Base-by-base conservation (phyloP, 192 early-diverging fungal species). In the Kappamyces sp. region DNA sequence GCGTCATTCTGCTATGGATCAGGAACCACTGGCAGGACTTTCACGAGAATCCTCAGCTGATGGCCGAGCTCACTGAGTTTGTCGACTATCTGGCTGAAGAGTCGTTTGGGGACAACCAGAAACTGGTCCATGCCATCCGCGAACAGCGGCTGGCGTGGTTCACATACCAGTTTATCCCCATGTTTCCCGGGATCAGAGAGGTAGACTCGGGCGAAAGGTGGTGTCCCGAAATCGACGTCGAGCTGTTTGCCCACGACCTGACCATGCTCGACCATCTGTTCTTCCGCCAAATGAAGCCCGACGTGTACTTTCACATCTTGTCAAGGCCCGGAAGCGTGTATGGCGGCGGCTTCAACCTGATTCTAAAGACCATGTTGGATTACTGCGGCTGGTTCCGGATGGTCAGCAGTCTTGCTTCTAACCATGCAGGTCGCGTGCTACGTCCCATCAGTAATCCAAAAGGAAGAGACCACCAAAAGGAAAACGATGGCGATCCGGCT, bases 21-120 rank as follows among this genome's bases (percentile, higher is more conserved):
- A 78, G 71, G 52, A 78, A 78, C 52, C 72, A 78, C 51, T 82
- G 79, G 79, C 67, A 71, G 38, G 79, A 82, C 62, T 82, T 82
- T 61, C 71, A 74, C 48, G 53, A 40, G 2, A 64, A 69, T 49
- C 39, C 35, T 1, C 42, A 59, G 31, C 39, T 82, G 42, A 62
- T 75, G 51, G 36, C 41, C 40, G 70, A 64, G 13, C 64, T 82
- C 32, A 64, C 49, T 50, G 62, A 60, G 9, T 76, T 82, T 60
- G 67, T 82, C n/a, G 70, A 73, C 9, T 60, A 72, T 39, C 42
- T 82, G 9, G 49, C 61, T 9, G 48, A 63, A 33, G 53, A 70
- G 2, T 64, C 64, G 5, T 82, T 82, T 70, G 79, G 79, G 2
- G 74, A 76, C 51, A 62, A 67, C 5, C 79, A 82, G 58, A 77